phyloP scores from a whole-genome alignment of 2,329 filamentous ascomycete genomes.

The Harringtonia aguacate region DNA sequence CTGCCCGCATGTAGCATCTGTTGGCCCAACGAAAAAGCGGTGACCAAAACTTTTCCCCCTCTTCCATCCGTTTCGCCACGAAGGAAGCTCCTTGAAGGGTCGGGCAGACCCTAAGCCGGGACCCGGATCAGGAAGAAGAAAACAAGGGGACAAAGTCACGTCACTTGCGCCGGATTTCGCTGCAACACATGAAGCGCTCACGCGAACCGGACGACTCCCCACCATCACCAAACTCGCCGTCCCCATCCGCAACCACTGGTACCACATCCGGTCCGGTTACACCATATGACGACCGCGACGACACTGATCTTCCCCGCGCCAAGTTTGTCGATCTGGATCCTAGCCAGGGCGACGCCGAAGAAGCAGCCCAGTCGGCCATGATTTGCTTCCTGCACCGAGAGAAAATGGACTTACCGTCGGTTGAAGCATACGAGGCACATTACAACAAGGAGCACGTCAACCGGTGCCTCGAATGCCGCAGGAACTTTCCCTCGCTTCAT shows the following conservation, averaged over 20 bases:
- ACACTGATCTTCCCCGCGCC: conserved; percentile 15
- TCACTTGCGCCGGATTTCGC: not conserved
- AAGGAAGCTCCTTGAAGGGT: not conserved
- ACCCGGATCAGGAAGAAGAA: not conserved
- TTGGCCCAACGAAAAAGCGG: conserved; percentile 4
- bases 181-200: conserved; percentile 46
- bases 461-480: conserved; percentile 72
- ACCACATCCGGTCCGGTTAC: not conserved
- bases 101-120: not conserved
- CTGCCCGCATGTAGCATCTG: not conserved
- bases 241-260: not conserved
- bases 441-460: conserved; percentile 74
- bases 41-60: conserved; percentile 1
- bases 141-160: not conserved
- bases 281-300: not conserved
- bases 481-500: conserved; percentile 78
- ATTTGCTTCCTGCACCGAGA: conserved; percentile 69
- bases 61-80: too few species aligned
- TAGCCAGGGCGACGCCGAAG: conserved; percentile 21
- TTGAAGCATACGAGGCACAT: conserved; percentile 77
- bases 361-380: conserved; percentile 42
- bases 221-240: conserved; percentile 5
- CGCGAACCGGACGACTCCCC: conserved; percentile 42
- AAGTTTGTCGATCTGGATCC: conserved; percentile 54
- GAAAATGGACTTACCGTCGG: conserved; percentile 58